Conservation (phyloP, 805 yeast genomes). For the Nakazawaea ambrosiae region DNA sequence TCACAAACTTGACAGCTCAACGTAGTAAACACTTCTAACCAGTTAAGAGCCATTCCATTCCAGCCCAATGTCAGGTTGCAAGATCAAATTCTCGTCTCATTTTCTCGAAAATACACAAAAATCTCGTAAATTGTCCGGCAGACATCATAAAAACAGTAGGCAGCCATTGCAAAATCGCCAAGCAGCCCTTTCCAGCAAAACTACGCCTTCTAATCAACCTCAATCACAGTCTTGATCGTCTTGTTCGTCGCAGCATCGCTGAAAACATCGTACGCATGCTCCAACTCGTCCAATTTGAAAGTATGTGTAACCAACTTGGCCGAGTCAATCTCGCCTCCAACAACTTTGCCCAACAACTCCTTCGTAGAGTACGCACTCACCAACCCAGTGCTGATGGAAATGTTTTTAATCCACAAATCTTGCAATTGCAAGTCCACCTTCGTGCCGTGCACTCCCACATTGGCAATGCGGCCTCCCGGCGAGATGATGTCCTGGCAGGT, state of each 20-base stretch:
- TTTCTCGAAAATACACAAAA: no score
- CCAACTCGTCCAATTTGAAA: conserved; percentile 46
- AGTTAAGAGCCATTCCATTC: no score
- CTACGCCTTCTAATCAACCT: background rate
- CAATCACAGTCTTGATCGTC: conserved; percentile 41
- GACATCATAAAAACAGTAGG: no score
- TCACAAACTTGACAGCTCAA: no score
- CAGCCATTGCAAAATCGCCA: no score
- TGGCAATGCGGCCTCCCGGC: conserved; percentile 59
- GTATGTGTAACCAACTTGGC: conserved; percentile 52
- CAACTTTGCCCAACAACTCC: conserved; percentile 29
- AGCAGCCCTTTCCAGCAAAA: no score
- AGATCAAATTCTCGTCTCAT: no score
- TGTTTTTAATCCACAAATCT: conserved; percentile 38
- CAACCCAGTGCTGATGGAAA: conserved; percentile 39
- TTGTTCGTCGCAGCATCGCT: conserved; percentile 44
- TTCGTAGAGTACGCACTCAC: conserved; percentile 40
- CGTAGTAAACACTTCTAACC: no score
- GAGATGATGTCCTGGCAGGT: conserved; percentile 47
- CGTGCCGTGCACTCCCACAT: conserved; percentile 50
- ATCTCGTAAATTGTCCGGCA: no score
- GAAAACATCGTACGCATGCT: conserved; percentile 56
- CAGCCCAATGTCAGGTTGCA: no score
- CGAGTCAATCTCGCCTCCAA: conserved; percentile 34
- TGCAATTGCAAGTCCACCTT: conserved; percentile 34